Evolutionary conservation across 106 monocot genomes (phyloP).

Genomic region (Acorus gramineus): DNA sequence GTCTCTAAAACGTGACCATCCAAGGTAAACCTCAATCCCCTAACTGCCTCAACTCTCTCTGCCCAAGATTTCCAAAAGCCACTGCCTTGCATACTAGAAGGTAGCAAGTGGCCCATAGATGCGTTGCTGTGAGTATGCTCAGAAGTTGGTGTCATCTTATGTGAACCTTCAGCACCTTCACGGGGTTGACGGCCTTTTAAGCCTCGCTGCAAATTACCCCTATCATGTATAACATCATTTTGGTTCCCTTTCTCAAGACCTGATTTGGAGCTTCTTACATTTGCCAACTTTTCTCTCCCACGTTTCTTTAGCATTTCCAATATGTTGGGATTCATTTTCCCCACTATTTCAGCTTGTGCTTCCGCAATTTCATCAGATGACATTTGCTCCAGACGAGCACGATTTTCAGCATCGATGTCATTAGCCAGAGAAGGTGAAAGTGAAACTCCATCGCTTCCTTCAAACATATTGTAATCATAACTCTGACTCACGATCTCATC

Average conservation of each 20-base stretch:
- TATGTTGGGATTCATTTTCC: slow-evolving; percentile 60
- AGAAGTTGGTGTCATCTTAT: not conserved
- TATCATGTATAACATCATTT: not conserved
- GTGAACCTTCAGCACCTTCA: slow-evolving; percentile 21
- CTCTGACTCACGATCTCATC: too few species aligned
- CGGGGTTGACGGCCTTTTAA: not conserved
- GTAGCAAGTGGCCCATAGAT: slow-evolving; percentile 10
- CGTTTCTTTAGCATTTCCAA: slow-evolving; percentile 74
- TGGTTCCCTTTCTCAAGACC: slow-evolving; percentile 2
- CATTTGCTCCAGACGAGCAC: slow-evolving; percentile 55
- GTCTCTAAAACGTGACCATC: slow-evolving; percentile 56
- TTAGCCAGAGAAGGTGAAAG: slow-evolving; percentile 18
- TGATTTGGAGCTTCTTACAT: too few species aligned
- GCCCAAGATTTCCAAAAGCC: slow-evolving; percentile 72
- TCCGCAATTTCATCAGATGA: slow-evolving; percentile 65
- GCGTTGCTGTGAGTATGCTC: not conserved
- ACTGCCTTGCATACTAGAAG: slow-evolving; percentile 16
- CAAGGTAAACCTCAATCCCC: slow-evolving; percentile 64
- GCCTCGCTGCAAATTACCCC: slow-evolving; percentile 5
- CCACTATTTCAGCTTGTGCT: slow-evolving; percentile 71
- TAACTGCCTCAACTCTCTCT: slow-evolving; percentile 79
- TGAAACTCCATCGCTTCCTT: not conserved
- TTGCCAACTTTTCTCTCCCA: slow-evolving; percentile 30
- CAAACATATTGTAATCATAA: too few species aligned
- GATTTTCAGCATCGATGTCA: slow-evolving; percentile 72